Base-by-base conservation (phyloP, 2,329 filamentous ascomycete genomes). In the Cordyceps cateniannulata region DNA sequence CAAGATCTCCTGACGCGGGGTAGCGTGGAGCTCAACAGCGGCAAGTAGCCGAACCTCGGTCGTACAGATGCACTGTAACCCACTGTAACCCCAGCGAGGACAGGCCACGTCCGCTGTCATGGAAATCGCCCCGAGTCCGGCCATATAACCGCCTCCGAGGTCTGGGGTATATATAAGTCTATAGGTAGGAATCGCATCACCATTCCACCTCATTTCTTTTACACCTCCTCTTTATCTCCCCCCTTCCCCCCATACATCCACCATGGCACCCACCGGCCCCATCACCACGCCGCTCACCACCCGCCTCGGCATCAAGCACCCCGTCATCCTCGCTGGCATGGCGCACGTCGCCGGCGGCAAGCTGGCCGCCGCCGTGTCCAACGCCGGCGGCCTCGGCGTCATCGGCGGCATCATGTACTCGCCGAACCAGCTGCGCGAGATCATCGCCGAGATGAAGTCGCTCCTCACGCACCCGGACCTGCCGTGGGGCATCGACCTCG, bases 251-350 rank as follows among this genome's bases (percentile, higher is more conserved):
- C 18, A 12, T 32, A 16, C n/a, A 22, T 16, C 10, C 38, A n/a
- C 22, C 44, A 62, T 62, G 57, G 57, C 57, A 45, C 52, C 61
- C n/a, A 49, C 77, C 50, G 79, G 79, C 51, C 80, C 85, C 62
- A 87, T 95, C 68, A 84, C 83, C 62, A 96, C 91, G 12, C 90
- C 91, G 2, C 82, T 96, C 42, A 93, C 88, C 65, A 80, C 80
- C 59, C 86, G 97, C 56, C 83, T 97, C 57, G 84, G 85, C 25
- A 96, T 97, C 75, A 80, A 87, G 66, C 92, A 97, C 76, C 93
- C 93, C 45, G 87, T 98, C 73, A 79, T 97, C 66, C 89, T 97
- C 22, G 93, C 93, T 38, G 93, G 93, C 69, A 98, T 98, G 93
- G 93, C 93, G 2, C 85, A 89, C 64, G 90, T 90, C 10, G 93